Base-by-base conservation (phyloP, 2,329 filamentous ascomycete genomes). In the Neurospora sp. region DNA sequence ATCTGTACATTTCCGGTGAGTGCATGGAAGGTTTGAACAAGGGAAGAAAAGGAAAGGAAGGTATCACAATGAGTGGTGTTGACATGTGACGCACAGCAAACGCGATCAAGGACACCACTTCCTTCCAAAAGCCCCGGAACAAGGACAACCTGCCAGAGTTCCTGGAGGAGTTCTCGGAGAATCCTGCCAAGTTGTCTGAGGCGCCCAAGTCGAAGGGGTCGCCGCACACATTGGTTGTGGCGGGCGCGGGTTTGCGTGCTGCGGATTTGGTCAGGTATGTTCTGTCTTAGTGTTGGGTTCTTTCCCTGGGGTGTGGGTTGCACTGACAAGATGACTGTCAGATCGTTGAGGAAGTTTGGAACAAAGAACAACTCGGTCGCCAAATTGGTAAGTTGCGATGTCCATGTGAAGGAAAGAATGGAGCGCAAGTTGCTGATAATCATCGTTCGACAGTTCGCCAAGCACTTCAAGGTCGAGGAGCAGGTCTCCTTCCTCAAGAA, bases 401-500 rank as follows among this genome's bases (percentile, higher is more conserved):
- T 33, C 11, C 38, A 38, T 40, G 42, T 23, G n/a, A 36, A 36
- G 39, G 62, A 69, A 58, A 70, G 52, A 15, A 28, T 33, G 11
- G 13, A 52, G 4, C 19, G n/a, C 3, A 17, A 13, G 58, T 38
- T 40, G 13, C n/a, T 33, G 69, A 23, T 11, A 17, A 36, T 39
- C 77, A 70, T 78, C 67, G 4, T n/a, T 43, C 39, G 3, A 11
- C 68, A 88, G 78, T 99, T 99, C 80, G 95, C 96, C 39, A 99
- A 99, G 80, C 96, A 99, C 79, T 97, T 99, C 83, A 99, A 99
- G 81, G 81, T 99, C 11, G 88, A 92, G 68, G 95, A 98, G 76
- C 92, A 94, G 40, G 88, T 94, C 68, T 85, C 90, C 71, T 92
- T 91, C 77, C 87, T 97, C 58, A 86, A 91, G 76, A 85, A 81